These are phyloP conservation scores for Ormosia emarginata DNA, from an alignment of 306 rosid species.

Conservation along the genomic window DNA sequence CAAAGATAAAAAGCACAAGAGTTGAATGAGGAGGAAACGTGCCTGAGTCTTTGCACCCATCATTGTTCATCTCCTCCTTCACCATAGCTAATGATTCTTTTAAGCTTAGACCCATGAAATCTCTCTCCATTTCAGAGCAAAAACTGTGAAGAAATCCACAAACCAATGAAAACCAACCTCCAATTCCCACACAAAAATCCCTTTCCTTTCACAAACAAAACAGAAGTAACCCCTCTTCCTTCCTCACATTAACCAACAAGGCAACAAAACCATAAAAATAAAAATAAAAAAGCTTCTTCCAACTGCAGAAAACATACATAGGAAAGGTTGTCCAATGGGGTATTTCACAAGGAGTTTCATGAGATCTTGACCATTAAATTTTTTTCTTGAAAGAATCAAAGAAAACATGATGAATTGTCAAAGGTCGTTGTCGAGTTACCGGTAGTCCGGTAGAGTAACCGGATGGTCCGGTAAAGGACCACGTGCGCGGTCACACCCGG, in stretches of 20 bases:
- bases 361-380: slow-evolving; percentile 34
- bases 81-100: slow-evolving; percentile 42
- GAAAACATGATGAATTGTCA: not conserved
- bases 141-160: not conserved
- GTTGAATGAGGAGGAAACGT: not conserved
- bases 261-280: not conserved
- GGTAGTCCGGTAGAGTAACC: slow-evolving; percentile 32
- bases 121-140: slow-evolving; percentile 66
- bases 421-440: slow-evolving; percentile 26
- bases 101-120: slow-evolving; percentile 67
- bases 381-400: not conserved
- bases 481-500: slow-evolving; percentile 42
- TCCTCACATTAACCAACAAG: not conserved
- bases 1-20: not conserved
- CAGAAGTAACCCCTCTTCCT: not conserved
- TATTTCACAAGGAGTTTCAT: not conserved
- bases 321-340: not conserved
- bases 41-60: slow-evolving; percentile 53
- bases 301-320: not conserved
- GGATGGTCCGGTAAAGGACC: slow-evolving; percentile 42
- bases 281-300: not conserved
- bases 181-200: not conserved
- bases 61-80: slow-evolving; percentile 51
- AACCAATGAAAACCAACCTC: slow-evolving; percentile 8
- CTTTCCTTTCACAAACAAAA: slow-evolving; percentile 13